A percentile compares a stretch with the other conserved stretches of the same genome.
phyloP scores from a whole-genome alignment of 2,329 filamentous ascomycete species.

The Teratosphaeria destructans region DNA sequence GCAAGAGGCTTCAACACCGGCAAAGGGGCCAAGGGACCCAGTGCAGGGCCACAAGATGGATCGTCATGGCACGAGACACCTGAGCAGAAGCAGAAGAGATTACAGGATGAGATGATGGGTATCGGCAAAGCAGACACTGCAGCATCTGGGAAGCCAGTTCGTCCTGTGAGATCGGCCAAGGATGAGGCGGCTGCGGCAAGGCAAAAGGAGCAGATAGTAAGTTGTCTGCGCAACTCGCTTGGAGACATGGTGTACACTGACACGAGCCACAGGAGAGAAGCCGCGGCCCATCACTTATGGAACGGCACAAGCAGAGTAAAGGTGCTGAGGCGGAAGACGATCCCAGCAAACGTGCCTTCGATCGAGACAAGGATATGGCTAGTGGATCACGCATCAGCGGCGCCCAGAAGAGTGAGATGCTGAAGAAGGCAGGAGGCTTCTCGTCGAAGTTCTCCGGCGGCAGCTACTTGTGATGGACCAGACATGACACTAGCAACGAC shows the following conservation, averaged over 20 bases:
- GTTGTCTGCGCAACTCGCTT: neutral
- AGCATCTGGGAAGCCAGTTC: conserved; percentile 4
- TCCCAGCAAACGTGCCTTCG: conserved; percentile 78
- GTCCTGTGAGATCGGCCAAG: conserved; percentile 7
- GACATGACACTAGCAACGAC: too few species aligned
- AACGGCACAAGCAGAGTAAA: conserved; percentile 36
- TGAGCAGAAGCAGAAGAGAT: conserved; percentile 69
- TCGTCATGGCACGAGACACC: conserved; percentile 87
- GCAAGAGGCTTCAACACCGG: conserved; percentile 73
- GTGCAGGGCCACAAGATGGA: conserved; percentile 28
- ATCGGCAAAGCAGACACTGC: conserved; percentile 39
- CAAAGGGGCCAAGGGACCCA: conserved; percentile 42
- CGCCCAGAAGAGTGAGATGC: conserved; percentile 64
- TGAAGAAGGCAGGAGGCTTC: conserved; percentile 72
- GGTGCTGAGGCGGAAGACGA: conserved; percentile 68
- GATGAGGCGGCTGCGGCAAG: conserved; percentile 6
- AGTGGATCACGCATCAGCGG: conserved; percentile 56
- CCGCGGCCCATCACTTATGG: conserved; percentile 35
- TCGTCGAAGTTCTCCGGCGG: conserved; percentile 72
- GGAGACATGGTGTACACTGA: conserved; percentile 1
- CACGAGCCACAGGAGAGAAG: conserved; percentile 29
- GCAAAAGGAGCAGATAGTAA: neutral
- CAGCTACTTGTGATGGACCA: conserved; percentile 40
- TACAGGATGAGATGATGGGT: conserved; percentile 75
- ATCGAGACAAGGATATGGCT: conserved; percentile 89